Conservation (phyloP, 352 stramenopile genomes). For the Pythium aristosporum region DNA sequence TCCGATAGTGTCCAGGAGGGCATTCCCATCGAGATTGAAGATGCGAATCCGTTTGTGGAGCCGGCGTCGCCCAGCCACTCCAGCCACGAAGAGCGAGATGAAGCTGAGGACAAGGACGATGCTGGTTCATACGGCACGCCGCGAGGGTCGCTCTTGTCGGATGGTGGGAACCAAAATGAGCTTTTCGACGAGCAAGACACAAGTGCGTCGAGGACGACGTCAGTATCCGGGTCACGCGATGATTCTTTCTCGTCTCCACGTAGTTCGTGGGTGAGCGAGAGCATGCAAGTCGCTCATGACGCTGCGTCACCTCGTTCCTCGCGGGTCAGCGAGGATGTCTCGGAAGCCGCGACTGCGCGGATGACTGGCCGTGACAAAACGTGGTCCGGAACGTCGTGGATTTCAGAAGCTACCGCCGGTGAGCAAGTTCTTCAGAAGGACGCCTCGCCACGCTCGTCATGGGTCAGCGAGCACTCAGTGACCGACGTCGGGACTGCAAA, state of each 20-base stretch:
- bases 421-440: not conserved
- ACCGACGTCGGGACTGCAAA: not conserved
- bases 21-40: not conserved
- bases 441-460: slow-evolving; percentile 6
- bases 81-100: slow-evolving; percentile 1
- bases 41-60: slow-evolving; percentile 20
- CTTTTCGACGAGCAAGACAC: not conserved
- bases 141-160: slow-evolving; percentile 15
- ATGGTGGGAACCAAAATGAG: slow-evolving; percentile 7
- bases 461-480: slow-evolving; percentile 19
- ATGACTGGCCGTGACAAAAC: slow-evolving; percentile 19
- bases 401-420: slow-evolving; percentile 5
- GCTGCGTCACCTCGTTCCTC: not conserved
- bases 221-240: not conserved
- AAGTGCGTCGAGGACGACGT: not conserved
- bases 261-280: slow-evolving; percentile 24
- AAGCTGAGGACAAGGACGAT: not conserved
- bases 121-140: not conserved
- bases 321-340: not conserved
- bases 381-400: slow-evolving; percentile 18
- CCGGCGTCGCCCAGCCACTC: slow-evolving; percentile 18
- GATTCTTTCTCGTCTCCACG: not conserved
- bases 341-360: not conserved
- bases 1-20: slow-evolving; percentile 15
- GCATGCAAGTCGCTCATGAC: not conserved